Evolutionary conservation across 169 alveolate genomes (phyloP), one percentile per base, ranked within the genome.

Genomic region (Besnoitia besnoiti): DNA sequence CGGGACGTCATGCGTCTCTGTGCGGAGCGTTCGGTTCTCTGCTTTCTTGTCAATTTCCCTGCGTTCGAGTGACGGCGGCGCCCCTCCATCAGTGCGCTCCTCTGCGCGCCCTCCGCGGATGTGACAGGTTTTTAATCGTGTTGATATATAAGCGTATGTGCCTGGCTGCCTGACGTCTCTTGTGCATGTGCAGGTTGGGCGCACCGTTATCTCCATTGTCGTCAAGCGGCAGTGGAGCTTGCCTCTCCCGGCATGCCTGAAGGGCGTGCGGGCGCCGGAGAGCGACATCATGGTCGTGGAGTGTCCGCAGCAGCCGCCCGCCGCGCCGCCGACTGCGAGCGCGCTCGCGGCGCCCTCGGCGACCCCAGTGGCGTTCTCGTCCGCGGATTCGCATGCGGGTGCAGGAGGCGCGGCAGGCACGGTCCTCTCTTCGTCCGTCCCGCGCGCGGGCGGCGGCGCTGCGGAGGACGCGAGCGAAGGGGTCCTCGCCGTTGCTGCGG

Each of bases 121-220:
- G 55, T 49, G 12, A n/a, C 51, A 10, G 77, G 50, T 85, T 77
- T 67, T 44, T 46, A 75, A 44, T 49, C 79, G 40, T 61, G 73
- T n/a, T n/a, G n/a, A n/a, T n/a, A n/a, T n/a, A n/a, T n/a, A 24
- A 37, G 55, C 51, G 92, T 50, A 10, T 24, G 59, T 88, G 85
- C 46, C 42, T 73, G n/a, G 49, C 75, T 73, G 46, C 85, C 59
- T n/a, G n/a, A n/a, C n/a, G n/a, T n/a, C n/a, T n/a, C n/a, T n/a
- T n/a, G n/a, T n/a, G n/a, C 85, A 3, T 51, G 30, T 49, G 44
- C 85, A 93, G 95, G 93, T 93, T 5, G 95, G 95, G 30, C 90
- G 95, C 0, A 93, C 95, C 14, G 94, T 89, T 33, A 87, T 93
- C 14, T 76, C 95, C 47, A 85, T 92, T 27, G 61, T 62, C 12